These are phyloP conservation scores for Cerrena zonata DNA, from an alignment of 1,284 basidiomycete species.

Conservation along the genomic window DNA sequence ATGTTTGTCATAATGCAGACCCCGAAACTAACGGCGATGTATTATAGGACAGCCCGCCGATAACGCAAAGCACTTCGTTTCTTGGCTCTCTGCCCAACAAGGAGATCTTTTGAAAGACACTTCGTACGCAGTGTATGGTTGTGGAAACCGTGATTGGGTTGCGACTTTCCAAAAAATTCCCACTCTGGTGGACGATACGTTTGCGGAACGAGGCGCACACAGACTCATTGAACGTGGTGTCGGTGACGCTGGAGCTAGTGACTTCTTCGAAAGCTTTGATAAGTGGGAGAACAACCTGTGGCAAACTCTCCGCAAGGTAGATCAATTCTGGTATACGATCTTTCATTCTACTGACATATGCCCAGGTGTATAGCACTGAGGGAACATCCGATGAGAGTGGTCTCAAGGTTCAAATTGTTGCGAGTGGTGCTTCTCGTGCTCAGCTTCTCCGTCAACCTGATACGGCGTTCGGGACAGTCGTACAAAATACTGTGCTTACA, in stretches of 20 bases:
- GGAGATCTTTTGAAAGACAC: constrained; percentile 29
- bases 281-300: constrained; percentile 40
- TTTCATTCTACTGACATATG: not conserved
- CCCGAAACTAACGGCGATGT: too few relatives aligned
- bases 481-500: constrained; percentile 39
- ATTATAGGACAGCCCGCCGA: constrained; percentile 39
- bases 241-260: constrained; percentile 39
- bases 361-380: constrained; percentile 4
- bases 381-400: constrained; percentile 1
- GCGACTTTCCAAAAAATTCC: constrained; percentile 49
- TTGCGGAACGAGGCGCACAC: constrained; percentile 35
- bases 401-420: constrained; percentile 31
- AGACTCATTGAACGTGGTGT: constrained; percentile 37
- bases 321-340: not conserved
- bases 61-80: constrained; percentile 42
- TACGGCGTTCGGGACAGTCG: constrained; percentile 34
- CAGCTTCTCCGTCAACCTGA: constrained; percentile 37
- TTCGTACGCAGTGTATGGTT: constrained; percentile 45
- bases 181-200: constrained; percentile 34
- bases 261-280: constrained; percentile 45
- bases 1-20: too few relatives aligned
- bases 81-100: constrained; percentile 32
- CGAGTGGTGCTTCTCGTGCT: constrained; percentile 32
- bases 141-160: constrained; percentile 51
- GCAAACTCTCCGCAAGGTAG: constrained; percentile 33